Base-by-base conservation (phyloP, 2,329 filamentous ascomycete genomes). In the Paraphoma sp. region DNA sequence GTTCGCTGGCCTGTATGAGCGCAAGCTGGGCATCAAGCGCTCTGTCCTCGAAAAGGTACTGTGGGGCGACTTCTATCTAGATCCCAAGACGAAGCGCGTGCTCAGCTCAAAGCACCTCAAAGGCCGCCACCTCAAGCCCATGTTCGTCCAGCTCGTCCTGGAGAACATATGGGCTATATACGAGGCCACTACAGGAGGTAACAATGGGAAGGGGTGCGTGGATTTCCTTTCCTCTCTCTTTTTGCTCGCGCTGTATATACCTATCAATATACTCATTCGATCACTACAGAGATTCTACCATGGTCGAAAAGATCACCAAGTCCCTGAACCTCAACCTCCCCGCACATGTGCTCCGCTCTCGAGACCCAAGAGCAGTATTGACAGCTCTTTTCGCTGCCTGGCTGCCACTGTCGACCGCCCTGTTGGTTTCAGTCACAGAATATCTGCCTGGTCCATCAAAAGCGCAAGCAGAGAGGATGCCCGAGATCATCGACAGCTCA, bases 151-250 rank as follows among this genome's bases (percentile, higher is more conserved):
- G 75, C 82, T 99, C 48, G 95, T 99, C 6, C 83, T 99, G 51
- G 95, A 98, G 66, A 94, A 93, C 57, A 89, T 99, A 53, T 99
- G 95, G 95, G 93, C 93, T 28, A 91, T 95, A 9, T 99, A 99
- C 73, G 87, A 93, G 68, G 94, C 93, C 42, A 97, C 94, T 0
- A 90, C 87, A 4, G 93, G 93, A 42, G 90, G 91, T 48, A 89
- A 89, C 61, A 89, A 89, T 62, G 91, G 90, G 62, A 95, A 90
- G 76, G 93, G 93, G 87, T 89, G 81, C 76, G 85, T 82, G 70
- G 72, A 74, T 75, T 73, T 75, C 76, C 72, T 74, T 65, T 78
- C 63, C 72, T 61, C 63, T 44, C 56, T 67, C 70, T 55, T 58
- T 68, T 40, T 49, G 57, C 65, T 62, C 69, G 51, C 57, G 47